These are phyloP conservation scores for Tricladium varicosporioides DNA, from an alignment of 2,329 filamentous ascomycete species.

Conservation along the genomic window DNA sequence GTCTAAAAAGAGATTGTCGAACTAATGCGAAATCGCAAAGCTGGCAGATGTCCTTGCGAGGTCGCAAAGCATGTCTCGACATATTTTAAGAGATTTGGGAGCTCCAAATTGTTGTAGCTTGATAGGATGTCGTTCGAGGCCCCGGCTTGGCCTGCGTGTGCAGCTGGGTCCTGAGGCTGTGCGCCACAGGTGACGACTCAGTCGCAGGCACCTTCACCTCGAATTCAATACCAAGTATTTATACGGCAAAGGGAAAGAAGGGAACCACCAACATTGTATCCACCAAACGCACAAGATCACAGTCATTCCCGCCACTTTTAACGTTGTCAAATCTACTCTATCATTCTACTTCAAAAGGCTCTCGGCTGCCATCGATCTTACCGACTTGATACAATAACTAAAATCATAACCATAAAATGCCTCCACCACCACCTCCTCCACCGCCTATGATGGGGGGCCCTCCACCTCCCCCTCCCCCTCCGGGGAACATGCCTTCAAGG, in stretches of 20 bases:
- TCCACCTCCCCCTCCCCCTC: slow-evolving; percentile 66
- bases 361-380: background rate
- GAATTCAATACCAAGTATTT: no score
- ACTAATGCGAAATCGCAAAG: slow-evolving; percentile 40
- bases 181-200: no score
- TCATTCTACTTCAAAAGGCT: no score
- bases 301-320: no score
- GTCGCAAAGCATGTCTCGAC: slow-evolving; percentile 37
- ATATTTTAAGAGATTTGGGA: slow-evolving; percentile 31
- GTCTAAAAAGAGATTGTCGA: slow-evolving; percentile 12
- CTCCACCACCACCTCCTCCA: slow-evolving; percentile 64
- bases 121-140: no score
- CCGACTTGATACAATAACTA: background rate
- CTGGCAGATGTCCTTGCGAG: slow-evolving; percentile 41
- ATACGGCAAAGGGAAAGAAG: no score
- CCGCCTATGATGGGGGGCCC: slow-evolving; percentile 50
- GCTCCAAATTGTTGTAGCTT: background rate
- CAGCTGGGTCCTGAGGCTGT: no score
- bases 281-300: no score
- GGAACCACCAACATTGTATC: no score
- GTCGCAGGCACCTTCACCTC: no score
- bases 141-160: no score
- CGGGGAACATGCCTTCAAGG: slow-evolving; percentile 51
- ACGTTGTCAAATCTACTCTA: no score
- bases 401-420: slow-evolving; percentile 16